Conservation (phyloP, 306 rosid genomes). For the Sindora glabra region DNA sequence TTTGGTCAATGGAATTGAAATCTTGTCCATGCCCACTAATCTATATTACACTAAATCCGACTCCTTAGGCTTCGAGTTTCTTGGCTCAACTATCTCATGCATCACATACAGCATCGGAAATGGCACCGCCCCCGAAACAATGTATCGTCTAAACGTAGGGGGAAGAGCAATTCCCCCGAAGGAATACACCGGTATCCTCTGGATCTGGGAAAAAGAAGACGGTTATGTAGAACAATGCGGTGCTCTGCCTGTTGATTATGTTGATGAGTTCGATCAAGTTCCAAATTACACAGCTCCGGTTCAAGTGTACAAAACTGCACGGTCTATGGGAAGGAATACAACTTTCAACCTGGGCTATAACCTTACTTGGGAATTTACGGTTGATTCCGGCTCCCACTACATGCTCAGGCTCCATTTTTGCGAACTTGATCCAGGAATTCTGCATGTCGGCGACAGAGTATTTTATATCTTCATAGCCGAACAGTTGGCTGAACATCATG, state of each 20-base stretch:
- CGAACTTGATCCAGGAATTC: background rate
- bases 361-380: background rate
- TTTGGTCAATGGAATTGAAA: constrained; percentile 71
- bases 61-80: background rate
- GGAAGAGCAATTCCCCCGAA: background rate
- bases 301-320: background rate
- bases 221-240: background rate
- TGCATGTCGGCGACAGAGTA: rapidly evolving
- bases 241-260: rapidly evolving
- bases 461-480: constrained; percentile 13
- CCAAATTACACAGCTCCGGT: background rate
- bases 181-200: constrained; percentile 20
- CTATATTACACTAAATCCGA: constrained; percentile 32
- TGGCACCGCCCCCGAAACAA: constrained; percentile 13
- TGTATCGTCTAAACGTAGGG: constrained; percentile 19
- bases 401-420: constrained; percentile 15
- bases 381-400: background rate
- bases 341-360: background rate
- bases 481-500: background rate
- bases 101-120: background rate
- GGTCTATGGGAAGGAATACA: background rate
- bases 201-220: constrained; percentile 3
- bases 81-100: background rate
- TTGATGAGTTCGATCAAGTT: background rate
- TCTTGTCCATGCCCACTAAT: constrained; percentile 59